A percentile compares a stretch with the other conserved stretches of the same genome.
These are phyloP conservation scores for Tetrapisispora namnaoensis DNA, from an alignment of 805 yeast species.

Conservation along the genomic window DNA sequence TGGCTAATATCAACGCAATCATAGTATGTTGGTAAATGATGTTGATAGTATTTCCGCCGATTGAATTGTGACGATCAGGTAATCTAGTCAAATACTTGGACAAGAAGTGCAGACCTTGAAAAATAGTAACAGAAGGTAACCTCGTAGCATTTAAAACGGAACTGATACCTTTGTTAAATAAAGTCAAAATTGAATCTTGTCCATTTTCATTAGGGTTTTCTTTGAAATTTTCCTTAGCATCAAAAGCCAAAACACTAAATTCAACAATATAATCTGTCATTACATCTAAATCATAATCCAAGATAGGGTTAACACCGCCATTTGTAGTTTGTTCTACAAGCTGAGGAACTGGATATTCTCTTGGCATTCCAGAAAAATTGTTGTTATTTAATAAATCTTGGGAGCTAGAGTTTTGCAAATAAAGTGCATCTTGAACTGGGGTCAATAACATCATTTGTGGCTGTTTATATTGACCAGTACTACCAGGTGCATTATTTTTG, in stretches of 20 bases:
- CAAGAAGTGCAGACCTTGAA: slow-evolving; percentile 70
- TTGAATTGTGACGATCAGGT: slow-evolving; percentile 25
- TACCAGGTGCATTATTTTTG: not conserved
- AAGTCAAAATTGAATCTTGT: slow-evolving; percentile 22
- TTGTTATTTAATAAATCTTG: slow-evolving; percentile 3
- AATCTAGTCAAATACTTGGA: slow-evolving; percentile 46
- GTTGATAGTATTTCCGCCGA: slow-evolving; percentile 28
- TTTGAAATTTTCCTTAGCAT: slow-evolving; percentile 28
- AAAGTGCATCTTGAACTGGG: not conserved
- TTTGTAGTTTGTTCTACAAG: slow-evolving; percentile 17
- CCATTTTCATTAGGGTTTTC: slow-evolving; percentile 10
- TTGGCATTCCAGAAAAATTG: slow-evolving; percentile 1
- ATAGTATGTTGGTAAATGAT: slow-evolving; percentile 47
- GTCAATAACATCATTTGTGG: slow-evolving; percentile 1
- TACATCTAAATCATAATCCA: slow-evolving; percentile 67
- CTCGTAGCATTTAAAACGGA: slow-evolving; percentile 80
- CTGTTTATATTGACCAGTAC: not conserved
- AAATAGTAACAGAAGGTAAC: slow-evolving; percentile 70
- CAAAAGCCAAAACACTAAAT: slow-evolving; percentile 59
- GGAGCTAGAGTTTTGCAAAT: not conserved
- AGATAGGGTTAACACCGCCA: slow-evolving; percentile 70
- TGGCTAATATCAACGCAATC: slow-evolving; percentile 70
- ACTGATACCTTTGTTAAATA: slow-evolving; percentile 49
- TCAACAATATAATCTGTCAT: slow-evolving; percentile 78
- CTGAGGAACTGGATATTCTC: slow-evolving; percentile 7